Conservation (phyloP, 306 rosid species). For the Medicago arabica region DNA sequence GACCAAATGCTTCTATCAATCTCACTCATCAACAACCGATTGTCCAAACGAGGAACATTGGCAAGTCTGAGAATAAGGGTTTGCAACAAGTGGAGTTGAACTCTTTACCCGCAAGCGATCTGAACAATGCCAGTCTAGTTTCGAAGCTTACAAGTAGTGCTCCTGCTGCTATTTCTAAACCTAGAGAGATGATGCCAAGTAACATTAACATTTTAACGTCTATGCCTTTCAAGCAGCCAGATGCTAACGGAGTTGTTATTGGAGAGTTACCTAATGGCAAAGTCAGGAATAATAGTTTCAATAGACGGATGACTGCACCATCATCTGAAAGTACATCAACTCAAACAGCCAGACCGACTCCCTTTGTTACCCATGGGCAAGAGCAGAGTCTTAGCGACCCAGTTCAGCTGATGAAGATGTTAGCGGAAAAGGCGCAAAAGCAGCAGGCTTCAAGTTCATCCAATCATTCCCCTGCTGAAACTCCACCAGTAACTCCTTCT, state of each 20-base stretch:
- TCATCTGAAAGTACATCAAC: slow-evolving; percentile 65
- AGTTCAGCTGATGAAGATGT: slow-evolving; percentile 77
- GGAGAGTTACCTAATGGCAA: slow-evolving; percentile 80
- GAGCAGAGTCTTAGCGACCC: slow-evolving; percentile 80
- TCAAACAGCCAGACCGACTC: slow-evolving; percentile 59
- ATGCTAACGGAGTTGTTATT: slow-evolving; percentile 59
- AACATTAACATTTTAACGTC: slow-evolving; percentile 57
- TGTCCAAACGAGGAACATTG: slow-evolving; percentile 52
- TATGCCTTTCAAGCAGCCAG: slow-evolving; percentile 64
- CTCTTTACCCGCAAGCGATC: slow-evolving; percentile 62
- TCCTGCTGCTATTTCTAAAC: slow-evolving; percentile 58
- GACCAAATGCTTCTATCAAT: slow-evolving; percentile 51
- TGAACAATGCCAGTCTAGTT: slow-evolving; percentile 57
- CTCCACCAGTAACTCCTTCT: slow-evolving; percentile 58
- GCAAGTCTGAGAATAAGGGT: slow-evolving; percentile 63
- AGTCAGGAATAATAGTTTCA: slow-evolving; percentile 45
- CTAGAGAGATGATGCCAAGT: slow-evolving; percentile 63
- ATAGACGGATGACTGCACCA: slow-evolving; percentile 54
- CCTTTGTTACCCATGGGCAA: slow-evolving; percentile 63
- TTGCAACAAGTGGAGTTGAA: slow-evolving; percentile 78
- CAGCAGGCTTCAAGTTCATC: slow-evolving; percentile 71
- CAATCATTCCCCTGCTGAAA: slow-evolving; percentile 62
- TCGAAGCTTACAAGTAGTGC: slow-evolving; percentile 63
- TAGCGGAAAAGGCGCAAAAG: slow-evolving; percentile 72
- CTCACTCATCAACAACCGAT: slow-evolving; percentile 55